A percentile compares a stretch with the other conserved stretches of the same genome.
phyloP scores from a whole-genome alignment of 2,329 filamentous ascomycete genomes.

The Sphaerulina populicola region DNA sequence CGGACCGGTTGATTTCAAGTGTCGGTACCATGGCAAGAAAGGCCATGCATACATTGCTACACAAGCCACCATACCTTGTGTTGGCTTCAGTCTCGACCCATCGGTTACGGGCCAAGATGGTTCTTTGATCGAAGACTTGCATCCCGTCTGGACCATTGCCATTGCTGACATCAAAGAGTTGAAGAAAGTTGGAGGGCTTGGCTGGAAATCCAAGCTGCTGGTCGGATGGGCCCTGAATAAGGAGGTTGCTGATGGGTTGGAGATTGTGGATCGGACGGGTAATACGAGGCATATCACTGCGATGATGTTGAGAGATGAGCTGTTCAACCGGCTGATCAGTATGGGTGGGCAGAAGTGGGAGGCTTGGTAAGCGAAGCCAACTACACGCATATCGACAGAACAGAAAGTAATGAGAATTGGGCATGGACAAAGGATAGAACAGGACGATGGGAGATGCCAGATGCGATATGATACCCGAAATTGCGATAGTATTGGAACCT shows the following conservation, averaged over 20 bases:
- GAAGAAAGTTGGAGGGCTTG: slow-evolving; percentile 70
- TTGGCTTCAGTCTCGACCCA: slow-evolving; percentile 55
- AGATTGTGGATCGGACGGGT: slow-evolving; percentile 54
- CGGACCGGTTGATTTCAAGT: slow-evolving; percentile 70
- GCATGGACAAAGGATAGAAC: background rate
- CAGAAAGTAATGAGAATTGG: background rate
- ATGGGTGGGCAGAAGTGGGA: slow-evolving; percentile 81
- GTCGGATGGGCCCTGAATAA: slow-evolving; percentile 69
- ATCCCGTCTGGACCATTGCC: slow-evolving; percentile 60
- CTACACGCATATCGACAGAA: slow-evolving; percentile 10
- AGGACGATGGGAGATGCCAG: background rate
- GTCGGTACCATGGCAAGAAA: slow-evolving; percentile 60
- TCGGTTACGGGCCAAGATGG: slow-evolving; percentile 34
- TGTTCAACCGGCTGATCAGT: slow-evolving; percentile 70
- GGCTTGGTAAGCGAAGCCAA: slow-evolving; percentile 47
- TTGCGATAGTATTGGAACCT: too few species aligned
- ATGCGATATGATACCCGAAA: slow-evolving; percentile 3
- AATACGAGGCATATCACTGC: slow-evolving; percentile 58
- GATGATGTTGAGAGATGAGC: slow-evolving; percentile 61
- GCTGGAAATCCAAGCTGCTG: slow-evolving; percentile 76
- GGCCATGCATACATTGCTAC: slow-evolving; percentile 64
- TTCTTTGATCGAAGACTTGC: slow-evolving; percentile 44
- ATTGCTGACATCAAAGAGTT: slow-evolving; percentile 64
- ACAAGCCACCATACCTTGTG: slow-evolving; percentile 56
- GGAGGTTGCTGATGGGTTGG: slow-evolving; percentile 66